These are phyloP conservation scores for Carnegiea gigantea DNA, from an alignment of 179 eudicot genomes.

Conservation along the genomic window DNA sequence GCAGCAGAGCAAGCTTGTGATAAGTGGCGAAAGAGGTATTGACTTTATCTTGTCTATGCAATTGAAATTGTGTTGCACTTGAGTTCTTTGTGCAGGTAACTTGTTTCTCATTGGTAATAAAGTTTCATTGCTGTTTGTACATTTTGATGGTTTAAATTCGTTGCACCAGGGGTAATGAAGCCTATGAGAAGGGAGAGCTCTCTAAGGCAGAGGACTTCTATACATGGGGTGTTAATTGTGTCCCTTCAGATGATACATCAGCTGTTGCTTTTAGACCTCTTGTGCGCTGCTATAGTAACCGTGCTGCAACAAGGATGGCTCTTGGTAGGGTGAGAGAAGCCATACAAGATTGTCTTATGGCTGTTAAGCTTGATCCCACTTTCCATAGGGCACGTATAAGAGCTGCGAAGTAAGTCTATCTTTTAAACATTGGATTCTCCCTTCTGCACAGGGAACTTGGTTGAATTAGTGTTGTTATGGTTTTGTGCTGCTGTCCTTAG, in stretches of 20 bases:
- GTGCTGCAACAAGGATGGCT: constrained; percentile 91
- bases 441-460: neutral
- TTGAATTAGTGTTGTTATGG: neutral
- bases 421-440: neutral
- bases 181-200: constrained; percentile 67
- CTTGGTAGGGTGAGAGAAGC: constrained; percentile 88
- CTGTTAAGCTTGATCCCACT: constrained; percentile 68
- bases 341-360: constrained; percentile 65
- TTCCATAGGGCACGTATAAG: constrained; percentile 73
- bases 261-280: constrained; percentile 52
- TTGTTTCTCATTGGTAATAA: neutral
- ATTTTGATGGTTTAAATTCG: neutral
- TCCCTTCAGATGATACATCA: constrained; percentile 34
- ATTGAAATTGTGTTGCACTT: neutral
- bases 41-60: constrained; percentile 7
- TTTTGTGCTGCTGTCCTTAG: constrained; percentile 6
- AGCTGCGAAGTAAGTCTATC: constrained; percentile 83
- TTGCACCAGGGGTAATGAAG: constrained; percentile 81
- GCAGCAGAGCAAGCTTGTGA: constrained; percentile 65
- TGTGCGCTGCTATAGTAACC: constrained; percentile 93
- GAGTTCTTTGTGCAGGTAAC: neutral
- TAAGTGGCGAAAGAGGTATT: constrained; percentile 79
- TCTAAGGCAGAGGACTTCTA: constrained; percentile 77
- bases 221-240: constrained; percentile 69
- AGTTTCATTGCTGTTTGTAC: neutral